Evolutionary conservation across 1,139 yeast species (phyloP), one percentile per base, ranked within the genome.

Genomic region (Scheffersomyces segobiensis): DNA sequence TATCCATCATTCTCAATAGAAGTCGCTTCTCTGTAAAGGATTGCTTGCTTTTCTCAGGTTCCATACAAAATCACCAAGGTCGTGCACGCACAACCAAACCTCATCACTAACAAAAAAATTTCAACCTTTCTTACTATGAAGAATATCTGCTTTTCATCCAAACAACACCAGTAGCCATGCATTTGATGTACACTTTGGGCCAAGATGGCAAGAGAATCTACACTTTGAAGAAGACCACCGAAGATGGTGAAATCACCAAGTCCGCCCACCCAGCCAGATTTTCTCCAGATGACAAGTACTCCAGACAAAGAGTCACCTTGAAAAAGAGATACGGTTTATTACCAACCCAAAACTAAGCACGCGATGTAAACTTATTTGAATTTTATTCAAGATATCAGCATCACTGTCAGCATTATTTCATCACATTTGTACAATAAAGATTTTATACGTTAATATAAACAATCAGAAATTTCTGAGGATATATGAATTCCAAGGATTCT

Each of bases 251-350:
- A 77, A 93, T 95, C 82, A 96, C 99, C 75, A 92, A 93, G 81
- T 91, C 97, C 65, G 99, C 99, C 46, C 99, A 96, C 77, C 99
- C 99, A 63, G 99, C 99, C 58, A 88, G 99, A 78, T 95, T 95
- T 77, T 95, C 99, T 54, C 99, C 99, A 68, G 99, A 95, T 75
- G 99, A 95, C 85, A 95, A 95, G 81, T 95, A 92, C 83, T 95
- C 99, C 59, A 90, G 98, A 84, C 98, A 96, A 80, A 91, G 99
- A 85, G 98, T 95, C 56, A 95, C 98, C 56, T 85, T 96, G 74
- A 96, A 96, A 88, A 95, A 92, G 85, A 89, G 99, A 83, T 93
- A 81, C 76, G 89, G 89, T 67, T 76, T 96, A 76, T 84, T 96
- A 73, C 97, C 97, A 71, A 89, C 96, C 60, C 97, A 92, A 77